Evolutionary conservation across 2,329 filamentous ascomycete genomes (phyloP), one percentile per base, ranked within the genome.

Genomic region (Pseudogymnoascus sp.): DNA sequence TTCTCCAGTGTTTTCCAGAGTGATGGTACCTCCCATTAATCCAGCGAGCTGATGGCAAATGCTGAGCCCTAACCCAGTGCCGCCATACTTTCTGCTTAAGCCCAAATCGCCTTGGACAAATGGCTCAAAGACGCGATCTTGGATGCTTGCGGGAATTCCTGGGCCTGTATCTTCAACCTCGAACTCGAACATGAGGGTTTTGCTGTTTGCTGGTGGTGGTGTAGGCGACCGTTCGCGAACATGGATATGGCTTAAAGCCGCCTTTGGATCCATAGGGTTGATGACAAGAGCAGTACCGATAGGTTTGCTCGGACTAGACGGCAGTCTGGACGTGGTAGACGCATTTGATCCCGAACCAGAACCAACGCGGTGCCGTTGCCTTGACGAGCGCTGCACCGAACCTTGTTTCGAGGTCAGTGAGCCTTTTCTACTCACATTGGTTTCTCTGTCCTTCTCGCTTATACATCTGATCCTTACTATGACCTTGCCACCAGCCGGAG

Each of bases 41-140:
- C 79, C 84, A 2, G 91, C 89, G 37, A 97, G 78, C 72, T 97
- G 92, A 17, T 90, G 87, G 74, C 91, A 96, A 68, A 97, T 97
- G 69, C 89, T 93, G 61, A 97, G 74, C 1, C 92, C 92, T 1
- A 96, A 77, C 3, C 92, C 92, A 0, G 92, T 96, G 13, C 92
- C 92, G 15, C 91, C 91, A 70, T 87, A 95, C 70, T 94, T 94
- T 73, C 91, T 95, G 76, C 89, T 95, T 13, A 97, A 76, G 0
- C 91, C 89, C 1, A 94, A 77, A 70, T 96, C 92, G n/a, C 89
- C 92, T 73, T 97, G 92, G 0, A 96, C 89, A 70, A 97, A 97
- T 0, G 92, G 92, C 72, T 96, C 92, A 71, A 97, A 97, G 8
- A 97, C 90, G 66, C 87, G 87, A 62, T 89, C 79, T 67, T 92